Base-by-base conservation (phyloP, 805 yeast species). In the Wickerhamomyces chambardii region DNA sequence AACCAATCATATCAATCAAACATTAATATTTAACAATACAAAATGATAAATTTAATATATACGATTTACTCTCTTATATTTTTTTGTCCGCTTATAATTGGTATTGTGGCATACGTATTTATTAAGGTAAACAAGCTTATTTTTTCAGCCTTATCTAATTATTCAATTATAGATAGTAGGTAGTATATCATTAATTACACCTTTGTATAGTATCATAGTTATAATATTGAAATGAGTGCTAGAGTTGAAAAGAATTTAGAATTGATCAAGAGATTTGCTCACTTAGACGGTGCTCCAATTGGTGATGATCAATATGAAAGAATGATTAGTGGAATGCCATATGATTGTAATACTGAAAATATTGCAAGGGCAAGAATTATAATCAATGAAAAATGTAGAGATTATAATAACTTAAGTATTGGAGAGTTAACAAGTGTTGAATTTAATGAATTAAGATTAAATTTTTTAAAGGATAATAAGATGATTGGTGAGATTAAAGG, bases 271-370 rank as follows among this genome's bases (percentile, higher is more conserved):
- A 6, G 12, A 11, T 24, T 24, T 11, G 9, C 27, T 5, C 27
- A 24, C 12, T 11, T 24, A 14, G 12, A 24, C 6, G 27, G 61
- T 40, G 31, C 62, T n/a, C 68, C 69, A 6, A 42, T 48, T 31
- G 35, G 31, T 17, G 24, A 45, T 14, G 58, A 48, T 4, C 71
- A 71, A 33, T 77, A 75, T 50, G 73, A 72, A 43, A 62, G 59
- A 42, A 74, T 76, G 81, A 68, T 77, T 41, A 62, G 70, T 39
- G 68, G 78, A 2, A 50, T 63, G 46, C 61, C 64, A 2, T 77
- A 73, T 52, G 51, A 67, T 34, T 42, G 53, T 12, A 36, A 40
- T 34, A 58, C 44, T 14, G 44, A 47, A 9, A 56, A 50, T 16
- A 44, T 59, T 9, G 41, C 46, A 30, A 36, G 43, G 26, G 53